A percentile compares a stretch with the other conserved stretches of the same genome.
These are phyloP conservation scores for Apiotrichum veenhuisii DNA, from an alignment of 1,284 basidiomycete genomes.

Conservation along the genomic window DNA sequence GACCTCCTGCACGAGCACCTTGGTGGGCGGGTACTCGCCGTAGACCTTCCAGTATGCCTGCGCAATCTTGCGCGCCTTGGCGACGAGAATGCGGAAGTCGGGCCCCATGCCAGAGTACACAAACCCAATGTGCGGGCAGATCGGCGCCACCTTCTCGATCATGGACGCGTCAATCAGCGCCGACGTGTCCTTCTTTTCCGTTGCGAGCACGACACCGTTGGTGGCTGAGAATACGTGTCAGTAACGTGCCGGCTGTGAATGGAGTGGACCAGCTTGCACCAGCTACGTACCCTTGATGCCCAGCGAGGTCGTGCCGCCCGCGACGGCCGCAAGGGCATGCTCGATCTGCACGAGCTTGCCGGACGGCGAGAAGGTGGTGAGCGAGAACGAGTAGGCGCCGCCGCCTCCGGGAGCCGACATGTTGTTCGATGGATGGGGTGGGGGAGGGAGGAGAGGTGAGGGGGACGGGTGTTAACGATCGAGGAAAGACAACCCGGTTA, in stretches of 20 bases:
- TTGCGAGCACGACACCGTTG: conserved; percentile 98
- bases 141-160: conserved; percentile 91
- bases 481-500: background rate
- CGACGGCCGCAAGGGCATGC: conserved; percentile 95
- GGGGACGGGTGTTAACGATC: background rate
- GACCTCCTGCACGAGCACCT: conserved; percentile 93
- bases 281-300: conserved; percentile 83
- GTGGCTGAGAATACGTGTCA: conserved; percentile 81
- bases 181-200: conserved; percentile 98
- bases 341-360: conserved; percentile 99
- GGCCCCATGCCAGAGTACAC: conserved; percentile 99
- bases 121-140: conserved; percentile 98
- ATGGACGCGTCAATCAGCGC: conserved; percentile 96
- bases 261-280: conserved; percentile 14
- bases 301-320: conserved; percentile 92
- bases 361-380: conserved; percentile 97
- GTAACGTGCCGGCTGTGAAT: conserved; percentile 6
- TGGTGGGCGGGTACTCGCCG: conserved; percentile 97
- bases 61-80: conserved; percentile 92
- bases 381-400: conserved; percentile 67
- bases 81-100: conserved; percentile 90
- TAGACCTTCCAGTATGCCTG: conserved; percentile 99
- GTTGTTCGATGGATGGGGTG: conserved; percentile 3
- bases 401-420: conserved; percentile 50
- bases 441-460: background rate